Conservation (phyloP, 768 basidiomycete species). For the Amanita rimosa region DNA sequence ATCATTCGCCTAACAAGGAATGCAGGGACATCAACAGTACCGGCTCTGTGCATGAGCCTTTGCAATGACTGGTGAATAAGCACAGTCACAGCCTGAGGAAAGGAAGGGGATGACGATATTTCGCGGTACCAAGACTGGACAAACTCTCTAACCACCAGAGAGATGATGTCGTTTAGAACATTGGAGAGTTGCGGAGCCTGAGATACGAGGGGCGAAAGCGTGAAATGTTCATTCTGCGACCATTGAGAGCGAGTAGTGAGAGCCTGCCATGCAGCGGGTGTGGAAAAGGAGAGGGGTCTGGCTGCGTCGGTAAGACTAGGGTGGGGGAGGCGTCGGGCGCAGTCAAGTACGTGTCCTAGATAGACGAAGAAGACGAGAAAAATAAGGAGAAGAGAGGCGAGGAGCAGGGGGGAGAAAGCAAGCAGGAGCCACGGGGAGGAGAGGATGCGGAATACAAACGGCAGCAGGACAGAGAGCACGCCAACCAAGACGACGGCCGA, state of each 20-base stretch:
- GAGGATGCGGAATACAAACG: slow-evolving; percentile 39
- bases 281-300: slow-evolving; percentile 75
- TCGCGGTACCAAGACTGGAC: slow-evolving; percentile 83
- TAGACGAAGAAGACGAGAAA: slow-evolving; percentile 45
- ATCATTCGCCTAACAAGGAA: slow-evolving; percentile 76
- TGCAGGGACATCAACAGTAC: slow-evolving; percentile 57
- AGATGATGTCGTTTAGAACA: slow-evolving; percentile 70
- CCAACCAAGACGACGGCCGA: slow-evolving; percentile 46
- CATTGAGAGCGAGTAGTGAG: slow-evolving; percentile 84
- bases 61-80: slow-evolving; percentile 59
- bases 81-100: slow-evolving; percentile 75
- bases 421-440: slow-evolving; percentile 59
- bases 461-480: slow-evolving; percentile 44
- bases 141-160: slow-evolving; percentile 79
- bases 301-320: slow-evolving; percentile 44
- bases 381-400: slow-evolving; percentile 33
- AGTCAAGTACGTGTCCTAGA: slow-evolving; percentile 49
- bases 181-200: slow-evolving; percentile 54
- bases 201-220: slow-evolving; percentile 57
- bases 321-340: slow-evolving; percentile 18
- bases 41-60: slow-evolving; percentile 42
- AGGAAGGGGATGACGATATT: slow-evolving; percentile 78
- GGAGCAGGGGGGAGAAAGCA: slow-evolving; percentile 50
- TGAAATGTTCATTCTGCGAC: slow-evolving; percentile 63
- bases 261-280: slow-evolving; percentile 91